Evolutionary conservation across 495 filamentous ascomycete genomes (phyloP), one percentile per base, ranked within the genome.

Genomic region (Aspergillus olivimuriae): DNA sequence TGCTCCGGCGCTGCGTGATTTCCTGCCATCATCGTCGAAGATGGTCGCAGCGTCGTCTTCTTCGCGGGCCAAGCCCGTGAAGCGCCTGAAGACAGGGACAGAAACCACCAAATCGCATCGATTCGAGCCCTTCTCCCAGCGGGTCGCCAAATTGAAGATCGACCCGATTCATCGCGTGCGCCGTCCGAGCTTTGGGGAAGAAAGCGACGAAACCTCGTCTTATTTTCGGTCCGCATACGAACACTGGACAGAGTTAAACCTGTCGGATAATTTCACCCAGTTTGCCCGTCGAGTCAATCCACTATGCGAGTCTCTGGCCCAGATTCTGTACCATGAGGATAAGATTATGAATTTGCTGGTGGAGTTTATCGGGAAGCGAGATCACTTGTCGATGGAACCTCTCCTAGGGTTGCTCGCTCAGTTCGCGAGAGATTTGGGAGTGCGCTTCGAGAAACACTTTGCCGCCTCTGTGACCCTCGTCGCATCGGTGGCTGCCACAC

Each of bases 61-160:
- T 45, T 78, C 78, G 52, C 81, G 82, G 55, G 63, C 68, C 17
- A 86, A 84, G 65, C 70, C 80, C 57, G 74, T 72, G 41, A 81
- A 82, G 65, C 66, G 73, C 28, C 55, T 73, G 46, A 82, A 84
- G 67, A 52, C 51, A 37, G 64, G 78, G 48, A 95, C 89, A 7
- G 69, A 72, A 48, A 84, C 89, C 22, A 81, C 81, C 49, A 89
- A 86, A 52, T 81, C 83, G 22, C 86, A 95, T 61, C 76, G 84
- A 62, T 97, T 88, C 76, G 86, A 99, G 69, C 80, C 82, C 37
- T 99, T 99, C 66, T 89, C 86, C 26, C 73, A 82, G 62, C 94
- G 95, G 59, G 87, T 99, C 58, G 80, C 89, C 50, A 95, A 92
- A 62, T 73, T 97, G 61, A 90, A 80, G 57, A 84, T 99, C 69